Evolutionary conservation across 441 rosid genomes (phyloP).

Genomic region (Erodium moschatum): DNA sequence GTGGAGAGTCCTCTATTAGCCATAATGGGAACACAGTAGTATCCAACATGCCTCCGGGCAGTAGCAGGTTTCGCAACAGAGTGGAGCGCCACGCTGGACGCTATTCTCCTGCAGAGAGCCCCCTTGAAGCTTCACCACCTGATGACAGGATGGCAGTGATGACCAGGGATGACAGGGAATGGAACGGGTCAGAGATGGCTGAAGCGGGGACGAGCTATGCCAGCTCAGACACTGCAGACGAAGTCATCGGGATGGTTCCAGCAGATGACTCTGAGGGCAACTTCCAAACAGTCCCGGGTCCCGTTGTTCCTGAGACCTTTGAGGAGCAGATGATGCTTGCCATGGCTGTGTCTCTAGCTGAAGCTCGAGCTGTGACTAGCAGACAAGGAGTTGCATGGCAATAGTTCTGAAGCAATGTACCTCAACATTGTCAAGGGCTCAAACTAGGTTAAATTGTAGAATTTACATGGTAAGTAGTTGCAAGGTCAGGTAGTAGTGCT

Average conservation of each 20-base stretch:
- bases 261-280: constrained; percentile 12
- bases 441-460: too few relatives aligned
- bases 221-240: constrained; percentile 46
- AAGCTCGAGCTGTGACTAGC: constrained; percentile 47
- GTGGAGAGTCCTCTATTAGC: constrained; percentile 44
- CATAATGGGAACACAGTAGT: constrained; percentile 12
- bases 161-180: constrained; percentile 26
- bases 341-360: constrained; percentile 86
- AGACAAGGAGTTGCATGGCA: constrained; percentile 62
- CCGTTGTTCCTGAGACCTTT: constrained; percentile 64
- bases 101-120: constrained; percentile 30
- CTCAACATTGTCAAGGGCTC: too few relatives aligned
- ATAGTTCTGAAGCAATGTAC: constrained; percentile 22
- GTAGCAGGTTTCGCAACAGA: too few relatives aligned
- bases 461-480: not conserved
- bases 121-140: constrained; percentile 6
- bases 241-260: not conserved
- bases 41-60: too few relatives aligned
- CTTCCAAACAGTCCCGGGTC: constrained; percentile 36
- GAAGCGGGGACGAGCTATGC: constrained; percentile 62
- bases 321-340: constrained; percentile 98
- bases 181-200: constrained; percentile 47
- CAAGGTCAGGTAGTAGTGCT: not conserved
- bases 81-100: not conserved
- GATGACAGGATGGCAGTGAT: too few relatives aligned